Evolutionary conservation across 768 basidiomycete species (phyloP).

Genomic region (Hygrophorus pudorinus): DNA sequence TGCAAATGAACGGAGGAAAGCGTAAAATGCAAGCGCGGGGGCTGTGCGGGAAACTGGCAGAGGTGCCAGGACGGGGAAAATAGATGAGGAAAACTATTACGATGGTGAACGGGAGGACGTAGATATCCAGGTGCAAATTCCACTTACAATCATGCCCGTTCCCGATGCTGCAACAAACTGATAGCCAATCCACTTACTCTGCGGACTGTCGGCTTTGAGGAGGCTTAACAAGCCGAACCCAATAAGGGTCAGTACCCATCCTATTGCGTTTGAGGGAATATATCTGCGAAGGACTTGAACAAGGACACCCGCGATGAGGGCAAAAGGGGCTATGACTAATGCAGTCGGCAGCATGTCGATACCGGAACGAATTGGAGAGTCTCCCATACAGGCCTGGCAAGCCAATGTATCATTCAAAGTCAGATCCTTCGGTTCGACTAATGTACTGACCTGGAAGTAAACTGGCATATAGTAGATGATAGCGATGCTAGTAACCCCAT

Average conservation of each 20-base stretch:
- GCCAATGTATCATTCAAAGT: constrained; percentile 25
- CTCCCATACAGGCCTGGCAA: constrained; percentile 33
- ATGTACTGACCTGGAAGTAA: constrained; percentile 10
- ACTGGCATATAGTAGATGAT: no score
- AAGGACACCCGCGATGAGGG: constrained; percentile 24
- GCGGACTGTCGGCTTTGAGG: constrained; percentile 10
- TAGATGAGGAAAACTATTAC: constrained; percentile 13
- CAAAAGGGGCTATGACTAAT: constrained; percentile 28
- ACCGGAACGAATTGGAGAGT: constrained; percentile 26
- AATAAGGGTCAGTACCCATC: constrained; percentile 26
- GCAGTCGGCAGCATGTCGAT: constrained; percentile 24
- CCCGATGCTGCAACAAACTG: constrained; percentile 14
- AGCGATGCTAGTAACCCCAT: constrained; percentile 15
- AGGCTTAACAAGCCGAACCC: constrained; percentile 22
- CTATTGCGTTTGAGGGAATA: constrained; percentile 20
- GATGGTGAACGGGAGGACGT: no score
- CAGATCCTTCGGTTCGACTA: background rate
- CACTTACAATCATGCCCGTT: constrained; percentile 15
- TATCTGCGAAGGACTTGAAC: constrained; percentile 24
- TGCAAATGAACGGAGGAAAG: constrained; percentile 26
- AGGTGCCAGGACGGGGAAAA: constrained; percentile 40
- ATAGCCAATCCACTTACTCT: constrained; percentile 11
- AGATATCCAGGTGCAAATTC: no score
- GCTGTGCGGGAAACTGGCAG: constrained; percentile 30
- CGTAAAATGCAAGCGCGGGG: constrained; percentile 33